Percentiles rank a stretch among this genome's conserved stretches.
Evolutionary conservation across 2,329 filamentous ascomycete genomes (phyloP).

Genomic region (Hymenoscyphus linearis): DNA sequence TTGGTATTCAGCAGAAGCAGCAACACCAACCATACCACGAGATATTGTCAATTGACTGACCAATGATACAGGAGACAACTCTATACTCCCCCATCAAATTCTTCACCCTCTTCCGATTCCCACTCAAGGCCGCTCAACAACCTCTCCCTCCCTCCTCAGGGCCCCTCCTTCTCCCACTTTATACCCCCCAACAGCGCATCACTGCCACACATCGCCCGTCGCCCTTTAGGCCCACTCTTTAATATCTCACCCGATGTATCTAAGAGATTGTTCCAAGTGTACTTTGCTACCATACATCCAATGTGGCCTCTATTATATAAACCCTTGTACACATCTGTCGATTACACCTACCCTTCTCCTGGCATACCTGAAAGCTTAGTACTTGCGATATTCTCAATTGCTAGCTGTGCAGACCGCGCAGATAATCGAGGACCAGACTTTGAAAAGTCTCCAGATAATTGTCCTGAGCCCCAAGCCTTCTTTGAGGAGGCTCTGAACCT

Average conservation of each 20-base stretch:
- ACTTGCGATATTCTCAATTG: slow-evolving; percentile 28
- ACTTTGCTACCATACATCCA: slow-evolving; percentile 30
- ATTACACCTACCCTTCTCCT: slow-evolving; percentile 23
- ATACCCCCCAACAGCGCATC: background rate
- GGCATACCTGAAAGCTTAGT: slow-evolving; percentile 24
- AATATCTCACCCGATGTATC: slow-evolving; percentile 20
- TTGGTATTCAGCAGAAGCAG: slow-evolving; percentile 2
- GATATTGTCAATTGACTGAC: background rate
- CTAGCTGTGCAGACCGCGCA: slow-evolving; percentile 24
- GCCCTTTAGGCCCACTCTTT: background rate
- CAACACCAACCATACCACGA: background rate
- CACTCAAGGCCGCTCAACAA: background rate
- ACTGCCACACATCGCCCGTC: background rate
- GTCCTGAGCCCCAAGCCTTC: slow-evolving; percentile 19
- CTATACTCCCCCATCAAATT: background rate
- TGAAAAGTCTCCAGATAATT: slow-evolving; percentile 9
- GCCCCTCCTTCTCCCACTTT: background rate
- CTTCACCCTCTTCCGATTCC: slow-evolving; percentile 1
- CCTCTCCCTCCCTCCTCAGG: background rate
- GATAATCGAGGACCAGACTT: slow-evolving; percentile 5
- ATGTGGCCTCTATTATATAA: slow-evolving; percentile 31
- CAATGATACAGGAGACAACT: background rate
- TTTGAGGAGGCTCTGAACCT: slow-evolving; percentile 23
- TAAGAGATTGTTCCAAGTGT: slow-evolving; percentile 27
- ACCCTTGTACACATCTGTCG: slow-evolving; percentile 26